phyloP scores from a whole-genome alignment of 768 basidiomycete species.

The Megacollybia marginata region DNA sequence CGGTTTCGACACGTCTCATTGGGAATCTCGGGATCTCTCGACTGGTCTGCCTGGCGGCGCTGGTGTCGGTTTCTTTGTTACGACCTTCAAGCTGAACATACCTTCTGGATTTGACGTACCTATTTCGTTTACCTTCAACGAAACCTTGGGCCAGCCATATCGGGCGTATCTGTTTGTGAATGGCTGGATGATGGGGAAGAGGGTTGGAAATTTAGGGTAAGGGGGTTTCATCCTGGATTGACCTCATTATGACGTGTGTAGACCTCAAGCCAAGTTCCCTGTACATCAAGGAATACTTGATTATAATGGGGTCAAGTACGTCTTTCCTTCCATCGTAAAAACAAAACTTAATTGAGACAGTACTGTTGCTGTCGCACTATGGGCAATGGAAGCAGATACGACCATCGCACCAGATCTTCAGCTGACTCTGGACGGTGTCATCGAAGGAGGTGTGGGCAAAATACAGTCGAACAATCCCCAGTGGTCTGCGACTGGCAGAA shows the following conservation, averaged over 20 bases:
- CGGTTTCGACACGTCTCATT: conserved; percentile 55
- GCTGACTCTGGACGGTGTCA: conserved; percentile 29
- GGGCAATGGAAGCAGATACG: conserved; percentile 31
- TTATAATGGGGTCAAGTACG: conserved; percentile 66
- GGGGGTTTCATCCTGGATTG: conserved; percentile 11
- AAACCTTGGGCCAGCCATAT: conserved; percentile 54
- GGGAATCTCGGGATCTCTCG: conserved; percentile 49
- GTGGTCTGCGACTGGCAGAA: conserved; percentile 1
- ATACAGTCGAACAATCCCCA: conserved; percentile 29
- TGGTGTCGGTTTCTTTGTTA: conserved; percentile 79
- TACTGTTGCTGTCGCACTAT: conserved; percentile 47
- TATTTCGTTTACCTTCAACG: conserved; percentile 66
- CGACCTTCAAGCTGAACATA: conserved; percentile 51
- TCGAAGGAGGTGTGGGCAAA: conserved; percentile 41
- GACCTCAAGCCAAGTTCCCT: conserved; percentile 76
- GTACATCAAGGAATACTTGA: conserved; percentile 77
- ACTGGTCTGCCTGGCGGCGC: conserved; percentile 54
- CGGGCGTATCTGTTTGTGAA: conserved; percentile 73
- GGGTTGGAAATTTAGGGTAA: conserved; percentile 64
- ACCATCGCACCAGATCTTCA: conserved; percentile 27
- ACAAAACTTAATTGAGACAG: conserved; percentile 17
- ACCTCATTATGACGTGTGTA: conserved; percentile 15
- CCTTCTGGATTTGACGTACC: conserved; percentile 56
- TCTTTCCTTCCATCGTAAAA: background rate
- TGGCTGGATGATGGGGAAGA: conserved; percentile 87